A percentile compares a stretch with the other conserved stretches of the same genome.
These are phyloP conservation scores for Oryza meyeriana DNA, from an alignment of 176 grass and related monocot genomes.

Conservation along the genomic window DNA sequence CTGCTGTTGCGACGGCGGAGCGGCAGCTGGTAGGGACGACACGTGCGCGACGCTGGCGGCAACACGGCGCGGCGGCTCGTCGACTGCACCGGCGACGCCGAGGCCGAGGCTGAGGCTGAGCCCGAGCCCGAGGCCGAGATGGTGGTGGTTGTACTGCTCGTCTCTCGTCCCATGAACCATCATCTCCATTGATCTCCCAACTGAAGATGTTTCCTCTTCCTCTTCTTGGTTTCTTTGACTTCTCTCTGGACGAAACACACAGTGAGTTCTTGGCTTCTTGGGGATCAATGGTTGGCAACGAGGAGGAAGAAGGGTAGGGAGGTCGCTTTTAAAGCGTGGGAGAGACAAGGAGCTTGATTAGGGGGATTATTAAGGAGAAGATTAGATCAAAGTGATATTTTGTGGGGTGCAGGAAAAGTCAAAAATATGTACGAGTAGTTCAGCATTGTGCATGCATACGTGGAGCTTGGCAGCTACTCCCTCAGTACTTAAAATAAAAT, in stretches of 20 bases:
- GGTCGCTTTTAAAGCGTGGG: background rate
- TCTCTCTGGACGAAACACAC: no score
- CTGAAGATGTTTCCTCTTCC: no score
- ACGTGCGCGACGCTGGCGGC: constrained; percentile 13
- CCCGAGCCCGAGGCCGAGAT: background rate
- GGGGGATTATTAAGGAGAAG: background rate
- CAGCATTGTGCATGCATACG: background rate
- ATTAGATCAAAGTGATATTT: background rate
- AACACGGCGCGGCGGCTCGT: background rate
- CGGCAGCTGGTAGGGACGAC: background rate
- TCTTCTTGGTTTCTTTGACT: no score
- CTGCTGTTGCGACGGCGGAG: background rate
- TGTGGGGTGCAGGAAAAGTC: background rate
- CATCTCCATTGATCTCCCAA: constrained; percentile 7
- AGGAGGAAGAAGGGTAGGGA: background rate
- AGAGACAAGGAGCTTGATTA: background rate
- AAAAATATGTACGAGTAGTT: background rate
- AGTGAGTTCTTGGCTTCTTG: background rate
- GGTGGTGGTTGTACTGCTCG: background rate
- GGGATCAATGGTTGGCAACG: background rate
- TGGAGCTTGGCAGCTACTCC: background rate
- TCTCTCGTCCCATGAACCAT: constrained; percentile 23
- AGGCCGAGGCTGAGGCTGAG: constrained; percentile 67
- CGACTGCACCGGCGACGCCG: constrained; percentile 21
- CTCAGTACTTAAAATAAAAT: no score